Evolutionary conservation across 768 basidiomycete genomes (phyloP), one percentile per base, ranked within the genome.

Genomic region (Phallus indusiatus): DNA sequence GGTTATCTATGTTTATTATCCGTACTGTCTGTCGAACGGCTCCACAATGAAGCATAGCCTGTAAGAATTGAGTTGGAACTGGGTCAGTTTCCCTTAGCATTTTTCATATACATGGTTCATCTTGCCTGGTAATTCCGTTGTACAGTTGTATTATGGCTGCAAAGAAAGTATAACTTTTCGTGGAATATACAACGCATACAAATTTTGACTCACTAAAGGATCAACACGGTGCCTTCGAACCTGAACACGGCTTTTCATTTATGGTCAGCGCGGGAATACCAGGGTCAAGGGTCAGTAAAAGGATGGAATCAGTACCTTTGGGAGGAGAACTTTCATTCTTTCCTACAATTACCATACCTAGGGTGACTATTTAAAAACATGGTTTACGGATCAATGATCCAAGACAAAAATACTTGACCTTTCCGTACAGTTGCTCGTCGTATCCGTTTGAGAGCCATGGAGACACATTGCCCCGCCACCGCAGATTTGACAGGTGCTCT

Each of bases 401-500:
- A 28, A 28, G 28, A 16, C 5, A 14, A 20, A 37, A 20, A 11
- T 2, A 28, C 54, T 16, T 42, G 28, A 64, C 67, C 95, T 71
- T 97, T 98, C 60, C 95, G 77, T 9, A 97, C 84, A 20, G 84
- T 82, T 8, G 83, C 80, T 56, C 90, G 76, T 56, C 87, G 79
- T 60, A 96, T 85, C 49, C 91, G 81, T 75, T 98, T 99, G 28
- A 99, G 72, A 3, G 95, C 96, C 56, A 96, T 76, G 8, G 90
- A 90, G 18, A 99, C 94, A 53, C 90, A 91, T 73, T 99, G 96
- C 1, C 96, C 96, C 6, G 96, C 96, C 66, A 97, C 94, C 0
- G 91, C 96, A 14, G 79, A 78, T 16, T 77, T 76, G 2, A 99
- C 92, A 56, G 85, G 78, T 20, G 88, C 93, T 35, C 94, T 88